Conservation (phyloP, 495 filamentous ascomycete species). For the Ramalina intermedia region DNA sequence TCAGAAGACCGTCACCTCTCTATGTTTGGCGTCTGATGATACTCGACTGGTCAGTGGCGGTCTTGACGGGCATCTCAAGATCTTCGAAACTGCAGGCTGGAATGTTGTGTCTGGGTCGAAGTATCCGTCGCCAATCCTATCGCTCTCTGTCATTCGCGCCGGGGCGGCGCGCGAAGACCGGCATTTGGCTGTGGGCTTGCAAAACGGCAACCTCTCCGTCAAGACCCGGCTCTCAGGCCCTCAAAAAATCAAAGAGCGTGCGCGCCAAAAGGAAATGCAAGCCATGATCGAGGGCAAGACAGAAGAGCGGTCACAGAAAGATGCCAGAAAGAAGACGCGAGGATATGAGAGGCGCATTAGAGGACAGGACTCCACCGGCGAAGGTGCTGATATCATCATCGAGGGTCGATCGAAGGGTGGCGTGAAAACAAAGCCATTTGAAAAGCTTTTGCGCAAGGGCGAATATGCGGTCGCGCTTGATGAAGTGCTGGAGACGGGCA, state of each 20-base stretch:
- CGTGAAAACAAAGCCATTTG: constrained; percentile 57
- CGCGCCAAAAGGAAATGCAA: constrained; percentile 73
- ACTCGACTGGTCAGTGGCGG: constrained; percentile 71
- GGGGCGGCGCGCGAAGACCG: constrained; percentile 58
- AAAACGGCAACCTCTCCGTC: constrained; percentile 76
- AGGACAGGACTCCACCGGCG: constrained; percentile 70
- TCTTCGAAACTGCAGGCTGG: constrained; percentile 85
- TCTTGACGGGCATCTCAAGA: constrained; percentile 90
- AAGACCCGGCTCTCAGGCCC: constrained; percentile 74
- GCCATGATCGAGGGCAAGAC: constrained; percentile 66
- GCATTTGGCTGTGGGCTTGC: constrained; percentile 87
- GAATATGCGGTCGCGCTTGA: constrained; percentile 68
- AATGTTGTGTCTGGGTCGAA: constrained; percentile 85
- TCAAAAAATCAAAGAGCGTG: constrained; percentile 61
- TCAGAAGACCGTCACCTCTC: constrained; percentile 89
- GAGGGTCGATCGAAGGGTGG: constrained; percentile 47
- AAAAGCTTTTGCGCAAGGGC: constrained; percentile 62
- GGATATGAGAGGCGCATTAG: constrained; percentile 55
- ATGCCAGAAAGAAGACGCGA: constrained; percentile 52
- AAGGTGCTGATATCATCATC: constrained; percentile 77
- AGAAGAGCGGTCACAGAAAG: constrained; percentile 49
- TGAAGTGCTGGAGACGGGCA: constrained; percentile 50
- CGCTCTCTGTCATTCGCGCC: constrained; percentile 56
- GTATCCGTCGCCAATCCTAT: constrained; percentile 79
- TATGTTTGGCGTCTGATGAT: constrained; percentile 62